A percentile compares a stretch with the other conserved stretches of the same genome.
Evolutionary conservation across 495 filamentous ascomycete species (phyloP).

Genomic region (Stereocaulon alpinum): DNA sequence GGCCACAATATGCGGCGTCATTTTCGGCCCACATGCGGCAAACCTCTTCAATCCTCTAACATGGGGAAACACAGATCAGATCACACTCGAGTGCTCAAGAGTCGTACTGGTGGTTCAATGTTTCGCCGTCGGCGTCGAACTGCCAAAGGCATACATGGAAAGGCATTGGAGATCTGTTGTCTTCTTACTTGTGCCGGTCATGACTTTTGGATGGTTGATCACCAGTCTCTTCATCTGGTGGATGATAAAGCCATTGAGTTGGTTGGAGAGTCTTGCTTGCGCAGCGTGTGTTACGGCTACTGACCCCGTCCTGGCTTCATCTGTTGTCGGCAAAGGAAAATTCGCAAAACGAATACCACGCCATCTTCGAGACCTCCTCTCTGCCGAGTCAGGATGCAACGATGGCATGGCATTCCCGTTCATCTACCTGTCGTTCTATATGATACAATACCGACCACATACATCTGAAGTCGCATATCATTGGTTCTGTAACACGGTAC

Average conservation of each 20-base stretch:
- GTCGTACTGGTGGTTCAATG: constrained; percentile 98
- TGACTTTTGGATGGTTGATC: constrained; percentile 94
- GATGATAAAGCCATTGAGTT: constrained; percentile 72
- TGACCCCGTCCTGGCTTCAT: constrained; percentile 93
- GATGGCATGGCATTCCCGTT: constrained; percentile 99
- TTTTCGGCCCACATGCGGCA: constrained; percentile 92
- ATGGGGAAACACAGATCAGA: constrained; percentile 92
- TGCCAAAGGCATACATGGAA: constrained; percentile 97
- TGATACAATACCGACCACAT: constrained; percentile 67
- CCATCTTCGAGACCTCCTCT: constrained; percentile 89
- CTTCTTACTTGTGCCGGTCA: constrained; percentile 83
- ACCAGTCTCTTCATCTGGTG: constrained; percentile 96
- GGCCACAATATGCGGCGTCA: constrained; percentile 89
- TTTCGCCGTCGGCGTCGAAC: constrained; percentile 97
- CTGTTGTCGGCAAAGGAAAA: constrained; percentile 97
- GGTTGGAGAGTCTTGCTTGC: constrained; percentile 76
- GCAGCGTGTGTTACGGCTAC: constrained; percentile 96
- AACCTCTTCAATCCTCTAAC: constrained; percentile 73
- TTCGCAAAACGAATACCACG: constrained; percentile 96
- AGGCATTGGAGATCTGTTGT: constrained; percentile 91
- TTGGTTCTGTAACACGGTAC: constrained; percentile 82
- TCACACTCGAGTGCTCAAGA: constrained; percentile 92
- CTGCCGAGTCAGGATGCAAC: constrained; percentile 97
- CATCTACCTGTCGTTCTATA: constrained; percentile 83
- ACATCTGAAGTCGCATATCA: constrained; percentile 61